phyloP scores from a whole-genome alignment of 75 land plant species.

The Cunninghamia lanceolata region DNA sequence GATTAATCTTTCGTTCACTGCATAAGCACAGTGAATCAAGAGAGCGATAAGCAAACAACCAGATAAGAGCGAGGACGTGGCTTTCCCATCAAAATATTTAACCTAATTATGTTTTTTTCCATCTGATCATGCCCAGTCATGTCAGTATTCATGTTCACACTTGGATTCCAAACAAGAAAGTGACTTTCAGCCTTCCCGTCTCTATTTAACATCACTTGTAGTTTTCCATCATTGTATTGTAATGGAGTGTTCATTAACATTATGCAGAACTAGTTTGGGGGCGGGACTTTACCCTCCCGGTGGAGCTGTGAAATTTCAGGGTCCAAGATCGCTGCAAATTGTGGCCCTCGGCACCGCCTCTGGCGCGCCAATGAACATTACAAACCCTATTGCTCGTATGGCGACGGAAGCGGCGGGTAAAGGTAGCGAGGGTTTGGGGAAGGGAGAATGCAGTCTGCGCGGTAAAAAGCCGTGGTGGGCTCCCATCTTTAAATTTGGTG shows the following conservation, averaged over 20 bases:
- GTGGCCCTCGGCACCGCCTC: neutral
- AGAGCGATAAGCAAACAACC: too few relatives aligned
- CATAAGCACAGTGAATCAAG: too few relatives aligned
- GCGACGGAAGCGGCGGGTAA: neutral
- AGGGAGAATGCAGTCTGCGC: neutral
- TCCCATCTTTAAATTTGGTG: neutral
- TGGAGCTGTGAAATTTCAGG: neutral
- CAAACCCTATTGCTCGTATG: neutral
- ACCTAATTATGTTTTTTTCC: too few relatives aligned
- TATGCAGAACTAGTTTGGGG: neutral
- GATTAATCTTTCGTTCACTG: too few relatives aligned
- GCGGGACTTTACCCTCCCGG: neutral
- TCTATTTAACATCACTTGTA: neutral
- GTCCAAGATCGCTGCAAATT: neutral
- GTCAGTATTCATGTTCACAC: too few relatives aligned
- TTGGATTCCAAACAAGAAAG: too few relatives aligned
- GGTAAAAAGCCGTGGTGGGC: conserved; percentile 16
- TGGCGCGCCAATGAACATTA: neutral
- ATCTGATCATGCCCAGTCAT: too few relatives aligned
- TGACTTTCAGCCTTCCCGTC: too few relatives aligned
- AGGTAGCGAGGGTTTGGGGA: neutral
- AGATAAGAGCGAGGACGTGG: too few relatives aligned
- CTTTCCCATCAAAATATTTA: too few relatives aligned
- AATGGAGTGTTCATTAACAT: neutral
- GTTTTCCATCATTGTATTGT: neutral